Evolutionary conservation across 73 alveolate genomes (phyloP).

Genomic region (Paramecium octaurelia): DNA sequence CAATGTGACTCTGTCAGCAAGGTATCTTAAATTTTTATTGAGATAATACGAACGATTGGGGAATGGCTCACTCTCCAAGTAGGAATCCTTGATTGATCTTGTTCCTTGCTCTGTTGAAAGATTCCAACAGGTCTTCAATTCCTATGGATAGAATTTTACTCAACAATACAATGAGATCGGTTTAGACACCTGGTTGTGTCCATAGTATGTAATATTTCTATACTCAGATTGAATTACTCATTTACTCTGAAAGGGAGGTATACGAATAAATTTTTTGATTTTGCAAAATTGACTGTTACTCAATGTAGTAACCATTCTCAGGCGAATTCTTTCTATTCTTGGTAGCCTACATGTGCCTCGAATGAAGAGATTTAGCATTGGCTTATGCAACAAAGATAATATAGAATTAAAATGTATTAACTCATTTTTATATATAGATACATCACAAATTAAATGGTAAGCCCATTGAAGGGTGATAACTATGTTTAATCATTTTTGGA

Average conservation of each 20-base stretch:
- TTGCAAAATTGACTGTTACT: background rate
- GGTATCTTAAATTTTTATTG: background rate
- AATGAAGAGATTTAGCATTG: background rate
- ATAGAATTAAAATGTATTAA: background rate
- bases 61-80: background rate
- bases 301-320: background rate
- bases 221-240: background rate
- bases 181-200: constrained; percentile 18
- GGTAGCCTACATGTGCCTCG: constrained; percentile 27
- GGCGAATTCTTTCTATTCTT: background rate
- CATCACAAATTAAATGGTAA: background rate
- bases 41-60: background rate
- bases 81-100: background rate
- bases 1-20: background rate
- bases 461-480: background rate
- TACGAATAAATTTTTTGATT: background rate
- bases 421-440: background rate
- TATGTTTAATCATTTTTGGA: background rate
- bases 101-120: background rate
- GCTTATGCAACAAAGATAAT: background rate
- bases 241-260: background rate
- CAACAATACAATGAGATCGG: background rate
- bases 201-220: background rate
- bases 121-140: background rate
- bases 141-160: background rate